Conservation (phyloP, 1,284 basidiomycete species). For the Austroboletus niveus region DNA sequence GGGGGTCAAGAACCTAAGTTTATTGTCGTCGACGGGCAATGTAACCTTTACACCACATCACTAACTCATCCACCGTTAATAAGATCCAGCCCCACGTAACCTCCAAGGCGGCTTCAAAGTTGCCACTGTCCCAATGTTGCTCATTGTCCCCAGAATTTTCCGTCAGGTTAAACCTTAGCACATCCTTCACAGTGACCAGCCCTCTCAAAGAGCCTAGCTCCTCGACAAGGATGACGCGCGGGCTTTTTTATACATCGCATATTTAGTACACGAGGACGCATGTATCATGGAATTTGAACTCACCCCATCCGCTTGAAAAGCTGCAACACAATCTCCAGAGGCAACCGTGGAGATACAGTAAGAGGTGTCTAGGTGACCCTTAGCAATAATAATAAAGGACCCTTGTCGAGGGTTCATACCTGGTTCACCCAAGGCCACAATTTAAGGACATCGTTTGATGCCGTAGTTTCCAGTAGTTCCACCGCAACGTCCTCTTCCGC, state of each 20-base stretch:
- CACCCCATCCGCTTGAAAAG: constrained; percentile 95
- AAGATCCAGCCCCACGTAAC: constrained; percentile 56
- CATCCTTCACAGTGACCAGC: constrained; percentile 94
- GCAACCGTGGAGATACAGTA: constrained; percentile 89
- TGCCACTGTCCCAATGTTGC: constrained; percentile 56
- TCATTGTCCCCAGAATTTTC: constrained; percentile 55
- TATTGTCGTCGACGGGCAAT: constrained; percentile 9
- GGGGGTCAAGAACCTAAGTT: neutral
- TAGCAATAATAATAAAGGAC: constrained; percentile 10
- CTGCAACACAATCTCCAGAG: constrained; percentile 95
- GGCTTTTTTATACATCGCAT: constrained; percentile 46
- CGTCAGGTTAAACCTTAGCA: constrained; percentile 76
- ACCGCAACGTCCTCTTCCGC: constrained; percentile 66
- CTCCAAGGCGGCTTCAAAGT: constrained; percentile 61
- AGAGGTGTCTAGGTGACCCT: constrained; percentile 71
- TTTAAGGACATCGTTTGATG: constrained; percentile 60
- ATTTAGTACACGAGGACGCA: neutral
- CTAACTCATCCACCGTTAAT: constrained; percentile 11
- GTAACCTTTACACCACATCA: constrained; percentile 25
- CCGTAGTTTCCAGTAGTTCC: constrained; percentile 58
- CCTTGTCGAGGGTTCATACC: constrained; percentile 41
- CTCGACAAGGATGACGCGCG: constrained; percentile 91
- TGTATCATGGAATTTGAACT: constrained; percentile 31
- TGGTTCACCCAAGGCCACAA: constrained; percentile 93
- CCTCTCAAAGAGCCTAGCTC: constrained; percentile 81